Evolutionary conservation across 345 rosid species (phyloP).

Genomic region (Linum trigynum): DNA sequence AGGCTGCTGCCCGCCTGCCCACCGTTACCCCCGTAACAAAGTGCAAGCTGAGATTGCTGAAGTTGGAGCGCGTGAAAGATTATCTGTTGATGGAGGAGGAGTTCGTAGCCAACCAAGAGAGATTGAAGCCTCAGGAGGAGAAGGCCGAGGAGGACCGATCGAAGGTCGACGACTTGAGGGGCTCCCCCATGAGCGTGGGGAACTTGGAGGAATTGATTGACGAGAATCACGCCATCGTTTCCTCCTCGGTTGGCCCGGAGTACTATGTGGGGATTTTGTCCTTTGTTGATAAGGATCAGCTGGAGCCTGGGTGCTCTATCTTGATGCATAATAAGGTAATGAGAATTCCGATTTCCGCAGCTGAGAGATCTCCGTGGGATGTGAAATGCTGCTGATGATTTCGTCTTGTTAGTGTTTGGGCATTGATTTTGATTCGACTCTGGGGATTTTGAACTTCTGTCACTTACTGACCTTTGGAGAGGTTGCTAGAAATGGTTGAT

Average conservation of each 20-base stretch:
- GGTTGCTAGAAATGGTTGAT: too few relatives aligned
- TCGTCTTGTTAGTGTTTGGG: neutral
- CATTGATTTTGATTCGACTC: neutral
- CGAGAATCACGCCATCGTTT: slow-evolving; percentile 94
- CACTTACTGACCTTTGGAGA: neutral
- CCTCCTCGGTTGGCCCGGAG: slow-evolving; percentile 92
- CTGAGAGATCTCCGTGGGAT: neutral
- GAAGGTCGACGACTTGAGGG: slow-evolving; percentile 84
- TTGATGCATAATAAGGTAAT: slow-evolving; percentile 91
- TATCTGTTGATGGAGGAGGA: slow-evolving; percentile 92
- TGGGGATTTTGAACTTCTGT: neutral
- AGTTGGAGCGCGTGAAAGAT: slow-evolving; percentile 83
- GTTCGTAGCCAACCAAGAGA: slow-evolving; percentile 85
- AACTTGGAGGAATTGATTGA: slow-evolving; percentile 90
- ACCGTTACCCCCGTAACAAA: slow-evolving; percentile 72
- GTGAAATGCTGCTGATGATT: neutral
- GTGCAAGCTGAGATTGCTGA: slow-evolving; percentile 74
- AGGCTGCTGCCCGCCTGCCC: slow-evolving; percentile 85
- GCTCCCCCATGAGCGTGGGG: slow-evolving; percentile 93
- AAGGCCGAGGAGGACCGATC: slow-evolving; percentile 93
- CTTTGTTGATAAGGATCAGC: slow-evolving; percentile 95
- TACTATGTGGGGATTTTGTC: slow-evolving; percentile 85
- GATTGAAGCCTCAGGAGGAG: slow-evolving; percentile 91
- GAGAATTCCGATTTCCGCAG: neutral
- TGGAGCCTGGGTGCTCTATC: slow-evolving; percentile 95